phyloP scores from a whole-genome alignment of 192 early-diverging fungal genomes.

The Coemansia sp. region DNA sequence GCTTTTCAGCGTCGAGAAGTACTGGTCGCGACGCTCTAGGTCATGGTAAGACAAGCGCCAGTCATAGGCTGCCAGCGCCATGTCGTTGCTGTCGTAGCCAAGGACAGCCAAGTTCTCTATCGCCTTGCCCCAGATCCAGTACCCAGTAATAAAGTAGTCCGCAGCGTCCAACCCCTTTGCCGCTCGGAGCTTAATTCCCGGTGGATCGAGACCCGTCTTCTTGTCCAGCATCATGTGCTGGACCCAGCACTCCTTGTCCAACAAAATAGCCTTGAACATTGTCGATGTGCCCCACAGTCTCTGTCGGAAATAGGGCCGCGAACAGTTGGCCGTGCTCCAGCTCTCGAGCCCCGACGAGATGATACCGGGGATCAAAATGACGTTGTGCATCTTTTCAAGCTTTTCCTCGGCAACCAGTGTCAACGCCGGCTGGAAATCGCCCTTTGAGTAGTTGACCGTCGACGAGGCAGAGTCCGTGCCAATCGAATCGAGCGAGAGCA shows the following conservation, averaged over 20 bases:
- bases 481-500: conserved; percentile 46
- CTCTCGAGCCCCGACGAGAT: conserved; percentile 88
- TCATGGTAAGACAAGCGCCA: conserved; percentile 83
- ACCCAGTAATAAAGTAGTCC: conserved; percentile 89
- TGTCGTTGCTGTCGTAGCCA: conserved; percentile 88
- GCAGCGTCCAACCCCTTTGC: conserved; percentile 88
- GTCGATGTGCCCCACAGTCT: conserved; percentile 85
- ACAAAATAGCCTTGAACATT: conserved; percentile 81
- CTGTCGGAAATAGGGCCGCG: conserved; percentile 82
- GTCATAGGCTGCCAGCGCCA: conserved; percentile 88
- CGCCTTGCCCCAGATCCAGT: conserved; percentile 88
- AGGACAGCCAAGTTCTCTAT: conserved; percentile 82
- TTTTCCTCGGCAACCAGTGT: conserved; percentile 32
- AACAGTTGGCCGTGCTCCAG: conserved; percentile 81
- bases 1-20: conserved; percentile 76
- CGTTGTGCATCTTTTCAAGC: conserved; percentile 55
- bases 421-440: conserved; percentile 51
- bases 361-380: conserved; percentile 87
- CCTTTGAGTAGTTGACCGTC: conserved; percentile 16
- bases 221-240: conserved; percentile 82
- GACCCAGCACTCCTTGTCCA: conserved; percentile 90
- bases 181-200: conserved; percentile 78
- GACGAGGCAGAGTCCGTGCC: background rate
- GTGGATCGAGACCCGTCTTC: conserved; percentile 83
- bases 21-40: conserved; percentile 80